phyloP scores from a whole-genome alignment of 129 eudicot genomes.

The Ambrosia artemisiifolia region DNA sequence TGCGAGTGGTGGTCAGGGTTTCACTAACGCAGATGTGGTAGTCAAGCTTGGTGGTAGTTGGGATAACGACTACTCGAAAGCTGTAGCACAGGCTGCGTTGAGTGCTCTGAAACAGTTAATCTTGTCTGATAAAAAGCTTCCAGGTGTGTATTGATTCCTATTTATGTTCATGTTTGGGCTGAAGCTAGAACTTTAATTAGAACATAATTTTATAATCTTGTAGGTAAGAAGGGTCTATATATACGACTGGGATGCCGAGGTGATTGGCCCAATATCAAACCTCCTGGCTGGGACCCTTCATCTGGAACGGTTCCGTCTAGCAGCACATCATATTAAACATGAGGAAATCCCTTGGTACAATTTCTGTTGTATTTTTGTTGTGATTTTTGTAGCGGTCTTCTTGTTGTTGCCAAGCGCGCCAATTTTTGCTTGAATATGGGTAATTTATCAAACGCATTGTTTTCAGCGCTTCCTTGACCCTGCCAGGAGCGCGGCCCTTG shows the following conservation, averaged over 20 bases:
- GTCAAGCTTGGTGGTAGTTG: conserved; percentile 85
- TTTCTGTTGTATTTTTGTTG: background rate
- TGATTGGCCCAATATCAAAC: conserved; percentile 94
- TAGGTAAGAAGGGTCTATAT: conserved; percentile 88
- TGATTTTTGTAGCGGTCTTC: background rate
- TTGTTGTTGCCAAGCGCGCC: background rate
- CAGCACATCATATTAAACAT: background rate
- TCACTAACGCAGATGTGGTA: conserved; percentile 87
- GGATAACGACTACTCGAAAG: conserved; percentile 74
- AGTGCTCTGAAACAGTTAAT: conserved; percentile 85
- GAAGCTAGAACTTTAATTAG: background rate
- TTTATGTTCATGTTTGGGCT: background rate
- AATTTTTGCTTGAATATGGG: background rate
- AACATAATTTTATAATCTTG: conserved; percentile 16
- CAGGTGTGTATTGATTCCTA: conserved; percentile 47
- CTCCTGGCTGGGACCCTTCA: conserved; percentile 93
- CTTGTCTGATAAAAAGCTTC: conserved; percentile 77
- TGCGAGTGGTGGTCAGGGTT: conserved; percentile 55
- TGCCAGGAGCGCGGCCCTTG: no score
- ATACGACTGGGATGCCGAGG: conserved; percentile 93
- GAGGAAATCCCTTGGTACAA: background rate
- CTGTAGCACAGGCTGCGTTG: conserved; percentile 79
- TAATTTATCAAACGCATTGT: no score
- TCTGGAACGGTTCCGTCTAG: conserved; percentile 28
- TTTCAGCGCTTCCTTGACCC: no score